These are phyloP conservation scores for Podospora pseudocomata DNA, from an alignment of 495 filamentous ascomycete species.

Conservation along the genomic window DNA sequence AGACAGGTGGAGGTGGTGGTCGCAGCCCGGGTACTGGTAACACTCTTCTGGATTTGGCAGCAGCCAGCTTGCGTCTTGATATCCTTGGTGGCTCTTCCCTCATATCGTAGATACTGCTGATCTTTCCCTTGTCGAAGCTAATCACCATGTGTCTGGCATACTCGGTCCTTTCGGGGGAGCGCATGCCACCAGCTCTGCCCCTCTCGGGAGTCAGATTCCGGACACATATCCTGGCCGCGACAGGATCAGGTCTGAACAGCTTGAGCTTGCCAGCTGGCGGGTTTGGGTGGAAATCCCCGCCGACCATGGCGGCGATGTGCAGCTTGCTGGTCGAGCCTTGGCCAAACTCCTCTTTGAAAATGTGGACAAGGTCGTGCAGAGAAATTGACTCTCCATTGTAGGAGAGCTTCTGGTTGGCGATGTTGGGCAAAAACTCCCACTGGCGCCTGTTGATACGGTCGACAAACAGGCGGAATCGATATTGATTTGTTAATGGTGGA, in stretches of 20 bases:
- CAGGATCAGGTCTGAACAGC: background rate
- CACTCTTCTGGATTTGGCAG: background rate
- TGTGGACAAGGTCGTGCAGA: constrained; percentile 22
- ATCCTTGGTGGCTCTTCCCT: constrained; percentile 11
- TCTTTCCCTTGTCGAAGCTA: constrained; percentile 25
- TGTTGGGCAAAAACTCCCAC: constrained; percentile 16
- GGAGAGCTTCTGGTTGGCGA: constrained; percentile 18
- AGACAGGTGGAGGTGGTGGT: constrained; percentile 19
- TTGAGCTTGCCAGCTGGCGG: constrained; percentile 1
- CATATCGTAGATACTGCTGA: constrained; percentile 25
- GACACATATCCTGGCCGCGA: constrained; percentile 19
- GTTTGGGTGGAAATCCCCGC: constrained; percentile 5
- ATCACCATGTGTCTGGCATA: constrained; percentile 23
- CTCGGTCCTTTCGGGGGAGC: constrained; percentile 7
- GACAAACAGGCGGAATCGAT: constrained; percentile 21
- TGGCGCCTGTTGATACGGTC: constrained; percentile 23
- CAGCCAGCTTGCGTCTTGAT: constrained; percentile 19
- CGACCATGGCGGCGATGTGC: constrained; percentile 24
- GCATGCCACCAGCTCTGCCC: background rate
- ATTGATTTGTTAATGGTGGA: constrained; percentile 11
- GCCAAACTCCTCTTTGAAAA: constrained; percentile 20
- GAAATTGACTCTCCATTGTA: constrained; percentile 28
- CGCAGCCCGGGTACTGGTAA: constrained; percentile 9
- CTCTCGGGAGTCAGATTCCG: constrained; percentile 3
- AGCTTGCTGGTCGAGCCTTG: constrained; percentile 16